Base-by-base conservation (phyloP, 257 asterid genomes). In the Jasminum sambac region DNA sequence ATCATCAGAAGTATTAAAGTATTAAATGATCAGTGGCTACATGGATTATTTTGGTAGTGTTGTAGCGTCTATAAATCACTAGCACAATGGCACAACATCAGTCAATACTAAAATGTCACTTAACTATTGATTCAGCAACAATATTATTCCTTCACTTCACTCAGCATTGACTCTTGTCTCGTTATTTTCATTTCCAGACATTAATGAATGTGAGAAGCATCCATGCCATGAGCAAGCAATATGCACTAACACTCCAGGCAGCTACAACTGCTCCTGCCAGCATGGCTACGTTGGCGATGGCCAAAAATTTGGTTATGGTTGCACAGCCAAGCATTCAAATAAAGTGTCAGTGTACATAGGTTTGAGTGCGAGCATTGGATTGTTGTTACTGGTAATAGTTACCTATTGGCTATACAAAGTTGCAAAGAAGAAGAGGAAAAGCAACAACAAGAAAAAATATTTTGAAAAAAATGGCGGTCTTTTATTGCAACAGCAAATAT, bases 401-500 rank as follows among this genome's bases (percentile, higher is more conserved):
- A 37, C 68, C 60, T 72, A 75, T 37, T 67, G 72, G 80, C 37
- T 64, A 50, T 69, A 72, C 77, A 78, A 75, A 62, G 8, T 64
- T 6, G 12, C 68, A 40, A 78, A 75, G 71, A 78, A 75, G 75
- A 72, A 75, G 48, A 72, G 75, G 16, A 40, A 16, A 1, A 65
- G 50, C 17, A 71, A 72, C 66, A 9, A 11, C 9, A 78, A 69
- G 61, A 61, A 76, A 24, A 67, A 2, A 0, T 26, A 62, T 11
- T 79, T 73, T 73, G 70, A 79, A 34, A 52, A 80, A 63, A 82
- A 82, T 42, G 84, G 80, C 0, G 80, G 80, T 0, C 80, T 82
- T 67, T 39, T 82, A 9, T 43, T 74, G 65, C 69, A 76, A 30
- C 82, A 79, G 12, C 80, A 76, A 37, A 67, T 48, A 12, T 68